Evolutionary conservation across 495 filamentous ascomycete genomes (phyloP), one percentile per base, ranked within the genome.

Genomic region (Evernia prunastri): DNA sequence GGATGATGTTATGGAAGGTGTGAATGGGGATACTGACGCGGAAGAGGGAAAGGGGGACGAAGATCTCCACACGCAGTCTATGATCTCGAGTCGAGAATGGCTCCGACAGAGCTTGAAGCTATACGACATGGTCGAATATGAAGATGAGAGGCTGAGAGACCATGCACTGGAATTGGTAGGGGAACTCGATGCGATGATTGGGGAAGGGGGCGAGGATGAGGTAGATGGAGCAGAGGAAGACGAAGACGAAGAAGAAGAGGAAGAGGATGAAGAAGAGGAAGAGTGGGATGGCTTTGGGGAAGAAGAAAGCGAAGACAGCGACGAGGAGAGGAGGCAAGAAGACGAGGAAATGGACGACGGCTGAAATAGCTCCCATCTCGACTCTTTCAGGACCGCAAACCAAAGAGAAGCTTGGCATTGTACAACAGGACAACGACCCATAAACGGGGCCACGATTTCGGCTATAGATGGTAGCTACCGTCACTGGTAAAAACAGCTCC

Each of bases 101-200:
- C 72, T 85, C 31, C 76, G 78, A 59, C 78, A 80, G 66, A 74
- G 78, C 63, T 68, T 85, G 67, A 73, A 72, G 40, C 75, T 84
- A 11, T 84, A 79, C 64, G 71, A 74, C 3, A 23, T 73, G 39
- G 51, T 80, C 3, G 70, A 81, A 31, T 84, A 83, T 56, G 80
- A 84, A 63, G 82, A 84, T 72, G 80, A 82, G 58, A 77, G 76
- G 59, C 73, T 84, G 31, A 73, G 71, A 49, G 76, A 80, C 13
- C 82, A 84, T 68, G 80, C 81, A 15, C 36, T 79, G 60, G 85
- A 87, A 66, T 70, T 88, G 37, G 80, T 89, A 11, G 77, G 80
- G 63, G 82, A 77, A 39, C 78, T 87, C 67, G 74, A 82, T 69
- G 77, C 81, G 8, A 78, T 81, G n/a, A 72, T 74, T 51, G 74